Conservation (phyloP, 2,329 filamentous ascomycete species). For the Alternaria longipes region DNA sequence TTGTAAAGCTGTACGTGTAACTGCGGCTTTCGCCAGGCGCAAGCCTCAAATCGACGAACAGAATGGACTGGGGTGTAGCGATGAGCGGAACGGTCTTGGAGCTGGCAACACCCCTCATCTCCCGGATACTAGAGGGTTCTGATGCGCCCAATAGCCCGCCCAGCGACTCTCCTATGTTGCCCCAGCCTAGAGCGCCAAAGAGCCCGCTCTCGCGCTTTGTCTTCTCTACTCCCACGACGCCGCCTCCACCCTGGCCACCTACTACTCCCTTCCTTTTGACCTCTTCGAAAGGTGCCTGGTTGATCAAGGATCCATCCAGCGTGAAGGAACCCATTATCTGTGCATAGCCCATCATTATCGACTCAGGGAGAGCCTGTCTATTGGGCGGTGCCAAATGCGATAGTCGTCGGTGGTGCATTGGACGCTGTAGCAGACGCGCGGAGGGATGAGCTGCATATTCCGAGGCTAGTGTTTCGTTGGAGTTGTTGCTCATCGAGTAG, state of each 20-base stretch:
- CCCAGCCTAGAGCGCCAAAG: slow-evolving; percentile 86
- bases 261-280: slow-evolving; percentile 94
- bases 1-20: slow-evolving; percentile 84
- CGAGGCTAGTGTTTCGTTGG: slow-evolving; percentile 89
- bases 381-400: slow-evolving; percentile 47
- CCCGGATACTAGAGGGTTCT: slow-evolving; percentile 91
- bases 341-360: slow-evolving; percentile 97
- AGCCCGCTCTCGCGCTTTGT: slow-evolving; percentile 80
- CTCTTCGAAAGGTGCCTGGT: slow-evolving; percentile 89
- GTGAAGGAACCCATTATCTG: slow-evolving; percentile 93
- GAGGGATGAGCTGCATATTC: slow-evolving; percentile 72
- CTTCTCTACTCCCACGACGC: slow-evolving; percentile 82
- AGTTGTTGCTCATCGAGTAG: slow-evolving; percentile 94
- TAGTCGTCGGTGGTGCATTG: slow-evolving; percentile 39
- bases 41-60: slow-evolving; percentile 92
- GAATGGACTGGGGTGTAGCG: slow-evolving; percentile 93
- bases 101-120: slow-evolving; percentile 89
- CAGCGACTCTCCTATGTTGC: slow-evolving; percentile 84
- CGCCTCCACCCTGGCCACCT: slow-evolving; percentile 81
- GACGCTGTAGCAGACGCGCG: slow-evolving; percentile 58
- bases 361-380: slow-evolving; percentile 68
- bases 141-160: slow-evolving; percentile 85
- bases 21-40: slow-evolving; percentile 87
- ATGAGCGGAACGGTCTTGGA: slow-evolving; percentile 88
- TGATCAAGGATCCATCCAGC: slow-evolving; percentile 89